Evolutionary conservation across 352 stramenopile genomes (phyloP).

Genomic region (Aphanomyces astaci): DNA sequence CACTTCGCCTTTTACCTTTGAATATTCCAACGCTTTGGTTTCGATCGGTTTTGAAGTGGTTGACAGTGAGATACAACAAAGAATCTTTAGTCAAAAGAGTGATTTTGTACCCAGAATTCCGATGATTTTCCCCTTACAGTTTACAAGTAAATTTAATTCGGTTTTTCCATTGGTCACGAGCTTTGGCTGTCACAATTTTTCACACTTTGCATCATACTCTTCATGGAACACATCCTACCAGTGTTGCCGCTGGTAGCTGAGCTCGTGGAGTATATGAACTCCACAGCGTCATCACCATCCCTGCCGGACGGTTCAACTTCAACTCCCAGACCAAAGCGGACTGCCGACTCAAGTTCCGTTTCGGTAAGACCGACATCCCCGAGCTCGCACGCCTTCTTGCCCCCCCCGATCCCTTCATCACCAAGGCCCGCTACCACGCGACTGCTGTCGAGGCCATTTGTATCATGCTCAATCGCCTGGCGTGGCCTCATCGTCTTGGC

Average conservation of each 20-base stretch:
- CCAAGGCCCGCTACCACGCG: not conserved
- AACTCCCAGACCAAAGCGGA: not conserved
- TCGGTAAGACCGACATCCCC: not conserved
- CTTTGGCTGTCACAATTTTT: not conserved
- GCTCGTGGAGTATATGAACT: not conserved
- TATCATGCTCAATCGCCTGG: constrained; percentile 10
- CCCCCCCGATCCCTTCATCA: not conserved
- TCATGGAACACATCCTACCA: not conserved
- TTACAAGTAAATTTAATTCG: no score
- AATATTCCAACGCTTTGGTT: no score
- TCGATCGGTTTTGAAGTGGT: no score
- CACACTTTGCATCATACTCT: not conserved
- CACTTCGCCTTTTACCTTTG: no score
- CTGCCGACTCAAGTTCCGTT: constrained; percentile 7
- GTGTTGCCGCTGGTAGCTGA: not conserved
- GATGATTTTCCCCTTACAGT: no score
- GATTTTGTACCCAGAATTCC: no score
- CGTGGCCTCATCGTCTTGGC: not conserved
- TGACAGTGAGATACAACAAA: no score
- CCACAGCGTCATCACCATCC: not conserved
- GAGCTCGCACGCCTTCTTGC: not conserved
- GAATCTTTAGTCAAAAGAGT: no score
- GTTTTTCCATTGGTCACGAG: no score
- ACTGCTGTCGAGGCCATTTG: not conserved
- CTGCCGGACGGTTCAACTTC: not conserved